Evolutionary conservation across 768 basidiomycete genomes (phyloP).

Genomic region (Kwoniella sp.): DNA sequence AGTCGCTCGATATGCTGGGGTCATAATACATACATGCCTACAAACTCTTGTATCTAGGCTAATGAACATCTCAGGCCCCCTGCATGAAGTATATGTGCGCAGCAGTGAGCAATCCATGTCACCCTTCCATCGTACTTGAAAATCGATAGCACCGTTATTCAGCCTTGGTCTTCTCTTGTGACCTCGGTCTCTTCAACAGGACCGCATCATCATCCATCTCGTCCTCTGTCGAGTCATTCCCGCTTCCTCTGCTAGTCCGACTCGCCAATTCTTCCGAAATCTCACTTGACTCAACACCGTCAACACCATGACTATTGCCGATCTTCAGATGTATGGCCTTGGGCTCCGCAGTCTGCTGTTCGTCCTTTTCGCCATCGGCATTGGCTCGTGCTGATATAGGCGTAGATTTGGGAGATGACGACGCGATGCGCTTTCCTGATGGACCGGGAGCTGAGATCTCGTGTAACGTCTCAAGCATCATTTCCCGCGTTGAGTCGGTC

Average conservation of each 20-base stretch:
- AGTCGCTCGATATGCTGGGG: no score
- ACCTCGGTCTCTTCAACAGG: conserved; percentile 42
- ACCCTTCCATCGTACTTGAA: no score
- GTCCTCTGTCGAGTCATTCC: conserved; percentile 43
- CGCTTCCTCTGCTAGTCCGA: conserved; percentile 14
- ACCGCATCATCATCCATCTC: conserved; percentile 56
- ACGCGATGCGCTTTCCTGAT: background rate
- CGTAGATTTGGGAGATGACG: background rate
- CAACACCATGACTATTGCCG: background rate
- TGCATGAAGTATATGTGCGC: no score
- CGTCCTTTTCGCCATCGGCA: no score
- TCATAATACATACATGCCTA: no score
- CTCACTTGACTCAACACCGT: background rate
- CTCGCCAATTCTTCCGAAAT: conserved; percentile 11
- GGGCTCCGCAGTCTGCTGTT: background rate
- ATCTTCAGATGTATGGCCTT: conserved; percentile 8
- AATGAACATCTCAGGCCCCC: no score
- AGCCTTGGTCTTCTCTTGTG: background rate
- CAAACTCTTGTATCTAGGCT: no score
- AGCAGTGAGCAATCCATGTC: no score
- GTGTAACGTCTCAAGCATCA: conserved; percentile 76
- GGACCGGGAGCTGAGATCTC: conserved; percentile 67
- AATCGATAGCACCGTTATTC: no score
- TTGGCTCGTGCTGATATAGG: no score
- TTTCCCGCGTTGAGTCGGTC: conserved; percentile 67